A percentile compares a stretch with the other conserved stretches of the same genome.
Evolutionary conservation across 1,284 basidiomycete genomes (phyloP).

Genomic region (Phlebopus sp.): DNA sequence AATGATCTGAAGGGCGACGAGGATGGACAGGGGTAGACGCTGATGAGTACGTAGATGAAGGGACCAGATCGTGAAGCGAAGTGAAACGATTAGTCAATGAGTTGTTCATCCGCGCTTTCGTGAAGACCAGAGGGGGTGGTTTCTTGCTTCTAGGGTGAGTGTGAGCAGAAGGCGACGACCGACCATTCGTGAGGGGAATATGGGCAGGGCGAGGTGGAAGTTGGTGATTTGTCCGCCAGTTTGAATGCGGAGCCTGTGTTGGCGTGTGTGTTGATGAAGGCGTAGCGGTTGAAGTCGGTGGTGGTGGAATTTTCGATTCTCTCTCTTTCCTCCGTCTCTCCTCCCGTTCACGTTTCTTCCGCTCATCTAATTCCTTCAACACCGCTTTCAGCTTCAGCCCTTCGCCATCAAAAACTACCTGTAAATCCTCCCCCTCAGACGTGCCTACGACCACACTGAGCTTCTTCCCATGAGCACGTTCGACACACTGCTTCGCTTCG

Average conservation of each 20-base stretch:
- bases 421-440: constrained; percentile 46
- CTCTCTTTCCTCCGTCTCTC: constrained; percentile 43
- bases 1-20: constrained; percentile 24
- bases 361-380: constrained; percentile 56
- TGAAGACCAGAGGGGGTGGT: constrained; percentile 14
- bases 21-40: constrained; percentile 30
- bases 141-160: constrained; percentile 33
- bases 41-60: constrained; percentile 22
- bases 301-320: constrained; percentile 27
- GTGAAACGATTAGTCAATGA: constrained; percentile 23
- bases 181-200: constrained; percentile 20
- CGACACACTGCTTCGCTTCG: constrained; percentile 62
- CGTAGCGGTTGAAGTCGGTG: constrained; percentile 21
- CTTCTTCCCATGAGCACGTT: constrained; percentile 57
- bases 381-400: constrained; percentile 56
- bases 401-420: constrained; percentile 63
- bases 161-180: constrained; percentile 29
- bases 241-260: constrained; percentile 17
- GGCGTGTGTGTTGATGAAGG: constrained; percentile 30
- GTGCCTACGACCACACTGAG: constrained; percentile 35
- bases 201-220: constrained; percentile 31
- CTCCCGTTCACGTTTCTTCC: constrained; percentile 48
- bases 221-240: constrained; percentile 27
- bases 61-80: constrained; percentile 19
- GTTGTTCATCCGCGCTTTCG: constrained; percentile 27